A percentile compares a stretch with the other conserved stretches of the same genome.
Evolutionary conservation across 306 rosid species (phyloP).

Genomic region (Cotoneaster glaucophyllus): DNA sequence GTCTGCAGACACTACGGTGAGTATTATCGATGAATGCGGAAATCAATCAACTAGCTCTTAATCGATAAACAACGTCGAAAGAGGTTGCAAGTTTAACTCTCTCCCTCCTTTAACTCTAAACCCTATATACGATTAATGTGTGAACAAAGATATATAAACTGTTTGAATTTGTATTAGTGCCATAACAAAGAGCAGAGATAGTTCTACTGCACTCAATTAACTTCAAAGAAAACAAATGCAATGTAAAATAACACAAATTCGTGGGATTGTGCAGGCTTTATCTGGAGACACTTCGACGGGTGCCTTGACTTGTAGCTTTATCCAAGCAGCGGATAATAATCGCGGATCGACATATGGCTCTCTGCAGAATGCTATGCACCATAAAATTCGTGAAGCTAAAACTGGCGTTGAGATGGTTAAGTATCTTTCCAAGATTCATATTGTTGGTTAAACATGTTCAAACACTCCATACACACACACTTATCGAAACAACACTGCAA

Average conservation of each 20-base stretch:
- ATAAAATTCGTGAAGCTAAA: slow-evolving; percentile 34
- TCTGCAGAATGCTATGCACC: slow-evolving; percentile 41
- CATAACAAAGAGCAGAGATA: too few species aligned
- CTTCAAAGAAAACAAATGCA: background rate
- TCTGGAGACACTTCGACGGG: slow-evolving; percentile 35
- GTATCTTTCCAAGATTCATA: background rate
- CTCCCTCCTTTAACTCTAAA: too few species aligned
- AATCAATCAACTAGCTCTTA: background rate
- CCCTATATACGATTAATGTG: too few species aligned
- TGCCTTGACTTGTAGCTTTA: slow-evolving; percentile 62
- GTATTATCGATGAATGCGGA: background rate
- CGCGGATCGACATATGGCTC: slow-evolving; percentile 43
- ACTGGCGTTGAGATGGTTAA: slow-evolving; percentile 13
- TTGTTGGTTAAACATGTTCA: too few species aligned
- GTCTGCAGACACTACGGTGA: slow-evolving; percentile 36
- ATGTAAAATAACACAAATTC: background rate
- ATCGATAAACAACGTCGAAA: background rate
- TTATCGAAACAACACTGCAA: too few species aligned
- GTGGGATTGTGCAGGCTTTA: slow-evolving; percentile 31
- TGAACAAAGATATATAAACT: background rate
- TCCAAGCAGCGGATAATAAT: slow-evolving; percentile 46
- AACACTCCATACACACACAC: background rate
- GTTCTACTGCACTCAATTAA: too few species aligned
- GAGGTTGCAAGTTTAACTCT: too few species aligned
- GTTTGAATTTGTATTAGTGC: too few species aligned